phyloP scores from a whole-genome alignment of 306 rosid genomes.

The Fragaria vesca region DNA sequence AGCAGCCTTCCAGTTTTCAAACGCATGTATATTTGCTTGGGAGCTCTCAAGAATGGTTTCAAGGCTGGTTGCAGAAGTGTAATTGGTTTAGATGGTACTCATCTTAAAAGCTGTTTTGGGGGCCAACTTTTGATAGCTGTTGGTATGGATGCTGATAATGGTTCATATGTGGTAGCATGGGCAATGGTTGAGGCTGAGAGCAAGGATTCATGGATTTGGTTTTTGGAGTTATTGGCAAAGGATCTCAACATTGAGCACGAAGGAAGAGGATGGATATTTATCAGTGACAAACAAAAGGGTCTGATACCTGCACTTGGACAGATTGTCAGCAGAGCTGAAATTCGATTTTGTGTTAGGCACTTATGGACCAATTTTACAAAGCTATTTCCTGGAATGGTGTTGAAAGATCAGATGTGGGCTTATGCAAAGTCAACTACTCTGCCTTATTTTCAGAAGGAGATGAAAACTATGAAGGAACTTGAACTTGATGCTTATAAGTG shows the following conservation, averaged over 20 bases:
- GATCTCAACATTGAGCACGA: neutral
- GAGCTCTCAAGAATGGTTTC: too few species aligned
- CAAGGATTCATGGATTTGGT: neutral
- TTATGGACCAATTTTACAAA: neutral
- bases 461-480: neutral
- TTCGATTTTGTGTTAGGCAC: neutral
- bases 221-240: neutral
- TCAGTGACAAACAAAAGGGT: neutral
- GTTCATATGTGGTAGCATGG: neutral
- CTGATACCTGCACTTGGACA: neutral
- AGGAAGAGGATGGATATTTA: neutral
- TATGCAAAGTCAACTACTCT: neutral
- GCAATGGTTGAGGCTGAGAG: neutral
- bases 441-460: neutral
- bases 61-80: too few species aligned
- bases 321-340: neutral
- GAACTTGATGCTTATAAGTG: neutral
- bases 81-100: too few species aligned
- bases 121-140: too few species aligned
- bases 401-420: neutral
- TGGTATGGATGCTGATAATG: too few species aligned
- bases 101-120: too few species aligned
- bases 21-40: too few species aligned
- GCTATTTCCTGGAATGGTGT: neutral
- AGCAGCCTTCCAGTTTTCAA: too few species aligned